Percentiles rank a stretch among this genome's conserved stretches.
These are phyloP conservation scores for Dictyostelium purpureum DNA, from an alignment of 78 protist genomes.

Conservation along the genomic window DNA sequence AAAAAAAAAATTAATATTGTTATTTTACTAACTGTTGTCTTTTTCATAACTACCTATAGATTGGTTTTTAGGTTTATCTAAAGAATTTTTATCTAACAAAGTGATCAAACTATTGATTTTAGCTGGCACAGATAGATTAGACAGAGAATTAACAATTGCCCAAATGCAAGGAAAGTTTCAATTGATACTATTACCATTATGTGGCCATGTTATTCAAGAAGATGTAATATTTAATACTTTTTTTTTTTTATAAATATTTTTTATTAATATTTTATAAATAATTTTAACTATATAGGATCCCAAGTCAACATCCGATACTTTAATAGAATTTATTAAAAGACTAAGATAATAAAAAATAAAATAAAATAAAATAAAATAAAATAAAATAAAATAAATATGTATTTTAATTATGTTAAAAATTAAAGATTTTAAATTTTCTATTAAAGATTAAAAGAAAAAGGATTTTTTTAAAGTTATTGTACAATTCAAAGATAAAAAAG, in stretches of 20 bases:
- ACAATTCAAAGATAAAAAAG: too few relatives aligned
- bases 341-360: background rate
- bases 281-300: background rate
- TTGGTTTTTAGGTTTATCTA: constrained; percentile 91
- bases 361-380: too few relatives aligned
- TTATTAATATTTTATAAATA: background rate
- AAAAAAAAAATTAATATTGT: background rate
- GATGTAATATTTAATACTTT: constrained; percentile 67
- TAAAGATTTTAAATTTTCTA: too few relatives aligned
- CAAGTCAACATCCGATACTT: constrained; percentile 25
- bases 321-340: constrained; percentile 38
- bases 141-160: constrained; percentile 88
- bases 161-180: constrained; percentile 97
- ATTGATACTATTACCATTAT: constrained; percentile 62
- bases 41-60: constrained; percentile 21
- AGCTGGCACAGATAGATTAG: constrained; percentile 92
- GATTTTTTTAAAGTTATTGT: too few relatives aligned
- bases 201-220: constrained; percentile 94
- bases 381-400: too few relatives aligned
- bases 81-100: constrained; percentile 69
- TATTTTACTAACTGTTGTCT: background rate
- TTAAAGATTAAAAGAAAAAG: too few relatives aligned
- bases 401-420: too few relatives aligned
- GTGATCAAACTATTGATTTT: constrained; percentile 81
- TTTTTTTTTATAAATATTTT: background rate